Evolutionary conservation across 2,329 filamentous ascomycete genomes (phyloP).

Genomic region (Trichoderma gracile): DNA sequence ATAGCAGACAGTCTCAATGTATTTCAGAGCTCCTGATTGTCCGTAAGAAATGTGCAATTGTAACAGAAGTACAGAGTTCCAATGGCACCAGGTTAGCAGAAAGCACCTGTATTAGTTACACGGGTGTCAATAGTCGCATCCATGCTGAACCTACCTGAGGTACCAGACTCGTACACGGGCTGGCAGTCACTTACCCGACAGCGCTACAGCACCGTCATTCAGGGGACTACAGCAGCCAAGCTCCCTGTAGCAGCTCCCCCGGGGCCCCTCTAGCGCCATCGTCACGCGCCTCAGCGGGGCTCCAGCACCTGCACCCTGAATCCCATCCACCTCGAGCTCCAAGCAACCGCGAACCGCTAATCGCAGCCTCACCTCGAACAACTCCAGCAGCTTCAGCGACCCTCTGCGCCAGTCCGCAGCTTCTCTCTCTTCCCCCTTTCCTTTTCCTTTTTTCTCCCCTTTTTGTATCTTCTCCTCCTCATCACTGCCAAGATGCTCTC

Average conservation of each 20-base stretch:
- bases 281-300: slow-evolving; percentile 23
- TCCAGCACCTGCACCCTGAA: slow-evolving; percentile 12
- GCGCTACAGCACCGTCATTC: too few relatives aligned
- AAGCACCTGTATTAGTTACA: too few relatives aligned
- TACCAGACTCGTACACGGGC: too few relatives aligned
- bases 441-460: too few relatives aligned
- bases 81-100: too few relatives aligned
- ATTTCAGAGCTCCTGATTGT: too few relatives aligned
- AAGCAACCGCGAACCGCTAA: background rate
- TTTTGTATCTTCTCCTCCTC: background rate
- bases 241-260: slow-evolving; percentile 1
- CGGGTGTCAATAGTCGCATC: too few relatives aligned
- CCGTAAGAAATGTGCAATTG: too few relatives aligned
- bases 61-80: too few relatives aligned
- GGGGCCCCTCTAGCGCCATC: background rate
- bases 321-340: background rate
- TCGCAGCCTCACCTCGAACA: slow-evolving; percentile 16
- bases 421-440: background rate
- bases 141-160: too few relatives aligned
- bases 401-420: background rate
- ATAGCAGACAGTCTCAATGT: too few relatives aligned
- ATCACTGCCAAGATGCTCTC: slow-evolving; percentile 76
- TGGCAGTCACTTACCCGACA: too few relatives aligned
- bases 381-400: background rate
- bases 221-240: background rate